Base-by-base conservation (phyloP, 176 grass and related monocot genomes). In the Tillandsia leiboldiana region DNA sequence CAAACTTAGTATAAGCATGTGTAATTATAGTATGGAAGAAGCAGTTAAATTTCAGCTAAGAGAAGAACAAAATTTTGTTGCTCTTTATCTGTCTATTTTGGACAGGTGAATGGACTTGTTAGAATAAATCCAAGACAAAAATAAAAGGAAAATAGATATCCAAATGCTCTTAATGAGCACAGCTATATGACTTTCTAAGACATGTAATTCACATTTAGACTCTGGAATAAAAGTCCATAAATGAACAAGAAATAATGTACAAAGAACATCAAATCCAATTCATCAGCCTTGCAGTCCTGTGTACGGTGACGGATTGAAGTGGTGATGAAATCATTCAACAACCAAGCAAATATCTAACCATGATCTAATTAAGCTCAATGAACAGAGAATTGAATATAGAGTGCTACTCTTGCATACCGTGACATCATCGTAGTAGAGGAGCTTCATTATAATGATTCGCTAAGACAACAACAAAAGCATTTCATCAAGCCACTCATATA, bases 361-460 rank as follows among this genome's bases (percentile, higher is more conserved):
- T 61, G 56, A 23, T 51, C 20, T 29, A 65, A 53, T 65, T 20
- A 10, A 73, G 33, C 8, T 9, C 29, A 73, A 12, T 7, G 28
- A 12, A 51, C 59, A 75, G 28, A 14, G 11, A 14, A 48, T 51
- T 9, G 20, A 59, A 18, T 61, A 61, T 23, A 61, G 56, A 18
- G 56, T 23, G 56, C 56, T 18, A 22, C 11, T 26, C 61, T 14
- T 64, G 73, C 84, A 74, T 80, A 93, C 89, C 79, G 94, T 99
- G 51, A 80, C 65, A 75, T 86, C 87, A 78, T 99, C 94, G 65
- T 99, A 88, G 70, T 99, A 99, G 53, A 90, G 78, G 64, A 99
- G 82, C 81, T 93, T 99, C 94, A 99, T 99, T 65, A 99, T 53
- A 88, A 99, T 99, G 68, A 80, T 93, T 70, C 89, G 78, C 94